phyloP scores from a whole-genome alignment of 306 rosid species.

The Purshia tridentata region DNA sequence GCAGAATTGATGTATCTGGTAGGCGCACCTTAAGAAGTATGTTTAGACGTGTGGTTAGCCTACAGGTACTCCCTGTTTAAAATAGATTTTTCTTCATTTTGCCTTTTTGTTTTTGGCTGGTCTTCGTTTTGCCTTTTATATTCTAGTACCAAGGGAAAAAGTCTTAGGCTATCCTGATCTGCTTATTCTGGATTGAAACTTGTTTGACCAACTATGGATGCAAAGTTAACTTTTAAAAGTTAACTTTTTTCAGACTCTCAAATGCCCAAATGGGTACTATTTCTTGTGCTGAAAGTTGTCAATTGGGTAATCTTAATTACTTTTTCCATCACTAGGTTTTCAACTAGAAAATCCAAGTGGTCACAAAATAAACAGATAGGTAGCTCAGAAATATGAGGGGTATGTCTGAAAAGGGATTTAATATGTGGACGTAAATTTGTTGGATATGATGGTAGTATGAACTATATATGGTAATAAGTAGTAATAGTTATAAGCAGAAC shows the following conservation, averaged over 20 bases:
- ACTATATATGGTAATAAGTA: conserved; percentile 1
- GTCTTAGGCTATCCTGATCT: not conserved
- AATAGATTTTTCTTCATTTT: not conserved
- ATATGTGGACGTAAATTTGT: not conserved
- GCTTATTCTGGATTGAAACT: not conserved
- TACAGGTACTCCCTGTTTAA: conserved; percentile 51
- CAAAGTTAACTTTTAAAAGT: too few species aligned
- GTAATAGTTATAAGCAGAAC: not conserved
- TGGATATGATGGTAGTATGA: not conserved
- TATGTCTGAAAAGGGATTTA: not conserved
- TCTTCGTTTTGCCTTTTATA: not conserved
- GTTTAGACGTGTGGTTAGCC: conserved; percentile 61
- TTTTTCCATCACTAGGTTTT: not conserved
- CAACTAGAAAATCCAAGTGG: not conserved
- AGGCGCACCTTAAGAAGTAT: conserved; percentile 57
- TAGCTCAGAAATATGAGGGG: not conserved
- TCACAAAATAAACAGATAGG: not conserved
- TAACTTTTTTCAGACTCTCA: too few species aligned
- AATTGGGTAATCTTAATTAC: not conserved
- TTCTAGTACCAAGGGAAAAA: not conserved
- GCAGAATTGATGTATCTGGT: conserved; percentile 64
- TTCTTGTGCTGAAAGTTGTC: not conserved
- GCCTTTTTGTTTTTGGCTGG: too few species aligned
- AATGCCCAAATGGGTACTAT: too few species aligned
- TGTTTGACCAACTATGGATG: too few species aligned